Evolutionary conservation across 1,284 basidiomycete genomes (phyloP).

Genomic region (Schizophyllum commune): DNA sequence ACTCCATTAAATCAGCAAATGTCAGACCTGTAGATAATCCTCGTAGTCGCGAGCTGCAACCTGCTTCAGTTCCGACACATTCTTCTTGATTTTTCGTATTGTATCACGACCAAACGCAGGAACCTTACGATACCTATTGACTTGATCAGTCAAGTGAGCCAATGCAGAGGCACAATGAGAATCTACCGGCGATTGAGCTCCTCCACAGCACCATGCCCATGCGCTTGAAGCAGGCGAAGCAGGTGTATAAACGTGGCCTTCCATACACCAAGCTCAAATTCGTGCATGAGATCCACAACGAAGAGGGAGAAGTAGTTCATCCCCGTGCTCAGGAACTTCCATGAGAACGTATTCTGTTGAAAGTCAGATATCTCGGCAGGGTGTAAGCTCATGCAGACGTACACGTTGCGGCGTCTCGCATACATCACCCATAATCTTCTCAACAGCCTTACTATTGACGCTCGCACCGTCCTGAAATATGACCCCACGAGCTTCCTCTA

Average conservation of each 20-base stretch:
- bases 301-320: slow-evolving; percentile 14
- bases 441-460: not conserved
- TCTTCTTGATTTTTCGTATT: slow-evolving; percentile 23
- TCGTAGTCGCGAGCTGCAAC: slow-evolving; percentile 28
- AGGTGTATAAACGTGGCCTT: slow-evolving; percentile 8
- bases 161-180: not conserved
- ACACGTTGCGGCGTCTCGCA: not conserved
- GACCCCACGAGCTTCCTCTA: not conserved
- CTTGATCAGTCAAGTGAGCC: not conserved
- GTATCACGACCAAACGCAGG: slow-evolving; percentile 23
- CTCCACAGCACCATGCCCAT: slow-evolving; percentile 7
- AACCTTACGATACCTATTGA: slow-evolving; percentile 17
- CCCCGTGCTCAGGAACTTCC: slow-evolving; percentile 7
- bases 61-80: slow-evolving; percentile 27
- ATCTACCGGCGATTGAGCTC: slow-evolving; percentile 17
- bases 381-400: no score
- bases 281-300: slow-evolving; percentile 20
- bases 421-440: not conserved
- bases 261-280: slow-evolving; percentile 13
- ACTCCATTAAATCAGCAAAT: not conserved
- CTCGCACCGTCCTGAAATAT: not conserved
- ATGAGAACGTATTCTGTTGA: slow-evolving; percentile 18
- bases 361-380: no score
- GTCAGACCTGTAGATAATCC: slow-evolving; percentile 31
- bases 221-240: slow-evolving; percentile 18